A percentile compares a stretch with the other conserved stretches of the same genome.
phyloP scores from a whole-genome alignment of 192 early-diverging fungal genomes.

The Fimicolochytrium jonesii region DNA sequence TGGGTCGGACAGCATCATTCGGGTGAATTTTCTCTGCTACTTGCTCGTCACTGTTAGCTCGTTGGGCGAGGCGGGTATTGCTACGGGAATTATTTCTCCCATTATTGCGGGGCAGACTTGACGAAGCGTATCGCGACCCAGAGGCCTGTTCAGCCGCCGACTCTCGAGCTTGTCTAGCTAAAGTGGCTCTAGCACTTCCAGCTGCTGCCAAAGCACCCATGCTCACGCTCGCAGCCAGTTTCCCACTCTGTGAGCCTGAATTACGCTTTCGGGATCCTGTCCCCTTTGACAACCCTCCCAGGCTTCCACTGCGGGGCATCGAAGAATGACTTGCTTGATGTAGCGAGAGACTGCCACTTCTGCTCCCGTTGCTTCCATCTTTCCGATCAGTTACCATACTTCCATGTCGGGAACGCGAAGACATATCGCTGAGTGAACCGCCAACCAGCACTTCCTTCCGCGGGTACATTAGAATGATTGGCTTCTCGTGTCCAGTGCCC shows the following conservation, averaged over 20 bases:
- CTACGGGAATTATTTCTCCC: too few relatives aligned
- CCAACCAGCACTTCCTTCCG: constrained; percentile 37
- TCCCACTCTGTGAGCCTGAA: too few relatives aligned
- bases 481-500: constrained; percentile 25
- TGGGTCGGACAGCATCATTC: too few relatives aligned
- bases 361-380: constrained; percentile 7
- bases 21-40: too few relatives aligned
- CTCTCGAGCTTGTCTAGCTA: background rate
- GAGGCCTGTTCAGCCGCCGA: background rate
- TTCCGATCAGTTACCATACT: constrained; percentile 1
- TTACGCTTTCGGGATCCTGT: too few relatives aligned
- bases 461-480: constrained; percentile 42
- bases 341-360: background rate
- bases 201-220: constrained; percentile 10
- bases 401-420: background rate
- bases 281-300: too few relatives aligned
- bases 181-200: background rate
- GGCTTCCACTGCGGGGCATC: too few relatives aligned
- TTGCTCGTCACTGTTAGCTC: too few relatives aligned
- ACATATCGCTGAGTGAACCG: constrained; percentile 6
- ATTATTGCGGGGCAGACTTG: too few relatives aligned
- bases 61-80: too few relatives aligned
- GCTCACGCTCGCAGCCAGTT: constrained; percentile 15
- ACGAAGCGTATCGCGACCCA: too few relatives aligned
- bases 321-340: constrained; percentile 2